A percentile compares a stretch with the other conserved stretches of the same genome.
These are phyloP conservation scores for Eucalyptus leucophloia DNA, from an alignment of 345 rosid species.

Conservation along the genomic window DNA sequence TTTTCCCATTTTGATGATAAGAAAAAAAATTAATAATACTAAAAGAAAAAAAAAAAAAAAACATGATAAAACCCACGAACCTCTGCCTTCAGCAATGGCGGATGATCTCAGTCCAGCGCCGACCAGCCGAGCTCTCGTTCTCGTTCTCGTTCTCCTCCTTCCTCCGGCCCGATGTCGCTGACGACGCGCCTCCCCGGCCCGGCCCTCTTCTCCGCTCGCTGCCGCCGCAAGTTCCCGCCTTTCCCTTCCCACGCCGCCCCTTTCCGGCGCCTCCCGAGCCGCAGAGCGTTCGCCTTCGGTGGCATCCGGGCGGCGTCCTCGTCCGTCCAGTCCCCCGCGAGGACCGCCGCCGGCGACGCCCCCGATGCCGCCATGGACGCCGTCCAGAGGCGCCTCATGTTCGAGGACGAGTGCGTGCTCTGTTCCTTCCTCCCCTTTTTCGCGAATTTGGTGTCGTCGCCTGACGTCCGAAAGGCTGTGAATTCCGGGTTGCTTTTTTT, in stretches of 20 bases:
- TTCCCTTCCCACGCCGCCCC: background rate
- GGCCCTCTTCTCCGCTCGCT: background rate
- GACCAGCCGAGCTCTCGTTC: background rate
- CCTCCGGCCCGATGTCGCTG: background rate
- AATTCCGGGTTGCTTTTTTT: too few relatives aligned
- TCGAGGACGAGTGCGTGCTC: conserved; percentile 61
- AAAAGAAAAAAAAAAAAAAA: background rate
- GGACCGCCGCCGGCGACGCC: conserved; percentile 34
- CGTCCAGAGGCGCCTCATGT: conserved; percentile 98
- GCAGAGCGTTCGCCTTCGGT: background rate
- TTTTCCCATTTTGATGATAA: background rate
- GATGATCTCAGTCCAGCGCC: background rate
- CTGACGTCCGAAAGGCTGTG: background rate
- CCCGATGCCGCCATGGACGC: conserved; percentile 87
- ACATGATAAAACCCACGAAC: background rate
- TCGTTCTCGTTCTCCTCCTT: background rate
- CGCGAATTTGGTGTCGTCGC: background rate
- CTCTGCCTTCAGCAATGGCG: background rate
- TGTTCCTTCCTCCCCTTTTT: background rate
- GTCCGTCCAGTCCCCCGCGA: background rate
- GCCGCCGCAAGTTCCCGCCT: background rate
- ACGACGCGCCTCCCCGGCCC: background rate
- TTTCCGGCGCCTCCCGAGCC: background rate
- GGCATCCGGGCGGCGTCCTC: background rate
- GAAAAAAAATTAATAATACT: background rate